Base-by-base conservation (phyloP, 208 protist genomes). In the Lotmaria passim region DNA sequence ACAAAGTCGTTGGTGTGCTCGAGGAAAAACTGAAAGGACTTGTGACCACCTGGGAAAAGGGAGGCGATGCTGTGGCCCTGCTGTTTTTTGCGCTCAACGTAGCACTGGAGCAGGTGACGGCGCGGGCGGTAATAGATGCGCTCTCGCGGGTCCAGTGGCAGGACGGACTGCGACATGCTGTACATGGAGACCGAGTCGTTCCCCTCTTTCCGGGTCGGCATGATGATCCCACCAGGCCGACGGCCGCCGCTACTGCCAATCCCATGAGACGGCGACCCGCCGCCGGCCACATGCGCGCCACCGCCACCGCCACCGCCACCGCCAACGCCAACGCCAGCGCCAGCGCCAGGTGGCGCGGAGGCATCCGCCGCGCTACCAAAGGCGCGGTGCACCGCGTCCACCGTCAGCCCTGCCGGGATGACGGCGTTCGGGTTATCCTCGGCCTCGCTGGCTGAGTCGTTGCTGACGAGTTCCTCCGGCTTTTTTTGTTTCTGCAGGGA, bases 1-100 rank as follows among this genome's bases (percentile, higher is more conserved):
- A 84, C 73, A 65, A 84, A 84, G 36, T 84, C 79, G 55, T 80
- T 73, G 3, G 79, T 78, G 73, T 75, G 61, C 44, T 80, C 79
- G 3, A 84, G 56, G 44, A 75, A 78, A 31, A 84, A 84, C 36
- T 75, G 69, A 23, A 63, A 84, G 14, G 51, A 70, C 55, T 64
- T 60, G 52, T 67, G 61, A 33, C 67, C 62, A 31, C 62, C 64
- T 1, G 64, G 43, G 26, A 77, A 23, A 24, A 84, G 23, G 34
- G 58, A 15, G 39, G 41, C 36, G 39, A 80, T 28, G n/a, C 77
- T 39, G 55, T 31, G 53, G 7, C 52, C 61, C 48, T 26, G 44
- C 26, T 50, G 63, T 39, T 69, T 75, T 17, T 67, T 65, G 17
- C 79, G 73, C 36, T 78, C 50, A 28, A 84, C 47, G 65, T 84